Evolutionary conservation across 768 basidiomycete species (phyloP).

Genomic region (Leccinum variicolor): DNA sequence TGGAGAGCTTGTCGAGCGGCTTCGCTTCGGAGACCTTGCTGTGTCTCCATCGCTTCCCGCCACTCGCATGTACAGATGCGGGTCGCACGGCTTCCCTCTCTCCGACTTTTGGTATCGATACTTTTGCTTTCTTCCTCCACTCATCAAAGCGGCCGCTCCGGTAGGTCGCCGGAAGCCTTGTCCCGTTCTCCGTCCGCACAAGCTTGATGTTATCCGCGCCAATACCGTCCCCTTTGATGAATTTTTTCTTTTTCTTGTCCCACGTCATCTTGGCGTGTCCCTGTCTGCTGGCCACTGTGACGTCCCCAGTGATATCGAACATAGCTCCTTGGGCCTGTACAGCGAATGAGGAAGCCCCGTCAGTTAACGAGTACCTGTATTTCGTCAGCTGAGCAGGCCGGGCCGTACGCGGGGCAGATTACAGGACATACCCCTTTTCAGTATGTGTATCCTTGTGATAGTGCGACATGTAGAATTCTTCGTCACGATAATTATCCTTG

Average conservation of each 20-base stretch:
- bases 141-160: conserved; percentile 93
- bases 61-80: conserved; percentile 27
- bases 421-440: conserved; percentile 78
- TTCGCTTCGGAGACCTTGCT: conserved; percentile 61
- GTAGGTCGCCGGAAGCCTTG: conserved; percentile 86
- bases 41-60: conserved; percentile 72
- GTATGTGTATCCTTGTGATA: conserved; percentile 82
- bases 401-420: neutral
- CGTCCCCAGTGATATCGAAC: conserved; percentile 82
- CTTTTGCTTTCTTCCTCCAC: conserved; percentile 80
- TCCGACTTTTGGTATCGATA: conserved; percentile 77
- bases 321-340: conserved; percentile 77
- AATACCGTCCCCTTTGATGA: conserved; percentile 77
- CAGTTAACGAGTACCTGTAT: conserved; percentile 79
- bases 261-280: conserved; percentile 66
- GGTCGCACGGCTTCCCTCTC: conserved; percentile 61
- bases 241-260: conserved; percentile 97
- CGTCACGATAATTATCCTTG: conserved; percentile 62
- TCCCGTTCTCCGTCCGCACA: conserved; percentile 89
- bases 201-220: conserved; percentile 94
- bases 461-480: conserved; percentile 90
- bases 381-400: neutral
- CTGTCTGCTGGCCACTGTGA: conserved; percentile 51
- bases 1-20: conserved; percentile 70
- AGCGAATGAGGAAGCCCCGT: conserved; percentile 82